These are phyloP conservation scores for Theobroma grandiflorum DNA, from an alignment of 441 rosid species.

Conservation along the genomic window DNA sequence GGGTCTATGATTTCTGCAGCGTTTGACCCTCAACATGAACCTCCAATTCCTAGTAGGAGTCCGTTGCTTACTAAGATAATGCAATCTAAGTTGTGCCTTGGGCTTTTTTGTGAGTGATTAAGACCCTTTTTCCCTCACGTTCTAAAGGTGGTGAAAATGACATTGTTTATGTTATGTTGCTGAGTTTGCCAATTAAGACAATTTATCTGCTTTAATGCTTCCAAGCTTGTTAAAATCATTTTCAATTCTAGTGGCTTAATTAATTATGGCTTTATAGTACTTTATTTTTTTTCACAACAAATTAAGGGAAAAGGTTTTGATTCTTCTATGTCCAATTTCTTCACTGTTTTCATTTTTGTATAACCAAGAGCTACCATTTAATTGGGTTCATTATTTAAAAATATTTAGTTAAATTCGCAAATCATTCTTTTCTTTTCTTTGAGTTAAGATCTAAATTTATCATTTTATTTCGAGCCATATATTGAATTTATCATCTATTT, in stretches of 20 bases:
- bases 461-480: too few species aligned
- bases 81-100: background rate
- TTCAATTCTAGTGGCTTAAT: background rate
- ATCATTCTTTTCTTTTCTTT: too few species aligned
- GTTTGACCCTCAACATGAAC: background rate
- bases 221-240: background rate
- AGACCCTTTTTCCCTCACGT: background rate
- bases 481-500: too few species aligned
- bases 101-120: background rate
- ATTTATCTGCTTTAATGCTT: background rate
- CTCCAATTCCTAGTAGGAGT: too few species aligned
- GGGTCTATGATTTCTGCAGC: background rate
- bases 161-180: background rate
- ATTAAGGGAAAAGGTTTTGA: background rate
- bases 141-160: slow-evolving; percentile 11
- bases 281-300: background rate
- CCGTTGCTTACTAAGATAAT: too few species aligned
- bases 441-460: too few species aligned
- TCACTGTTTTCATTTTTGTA: background rate
- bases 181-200: background rate
- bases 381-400: too few species aligned
- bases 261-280: background rate
- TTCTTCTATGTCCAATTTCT: background rate
- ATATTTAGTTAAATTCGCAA: too few species aligned
- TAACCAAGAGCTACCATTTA: background rate